Conservation (phyloP, 768 basidiomycete genomes). For the Boletus vinaceobasis region DNA sequence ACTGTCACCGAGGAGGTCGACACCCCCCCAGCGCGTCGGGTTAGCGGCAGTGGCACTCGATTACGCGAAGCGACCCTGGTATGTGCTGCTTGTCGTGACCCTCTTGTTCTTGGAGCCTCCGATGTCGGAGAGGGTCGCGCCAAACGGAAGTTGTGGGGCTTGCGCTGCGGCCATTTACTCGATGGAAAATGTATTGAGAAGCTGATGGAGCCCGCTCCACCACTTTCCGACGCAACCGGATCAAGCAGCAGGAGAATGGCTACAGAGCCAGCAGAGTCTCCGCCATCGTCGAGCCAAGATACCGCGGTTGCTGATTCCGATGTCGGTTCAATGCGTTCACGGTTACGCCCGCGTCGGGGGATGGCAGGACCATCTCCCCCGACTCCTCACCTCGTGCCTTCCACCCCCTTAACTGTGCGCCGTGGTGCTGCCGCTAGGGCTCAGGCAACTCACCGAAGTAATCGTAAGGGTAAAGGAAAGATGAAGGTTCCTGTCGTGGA, state of each 20-base stretch:
- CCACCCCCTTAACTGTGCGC: constrained; percentile 5
- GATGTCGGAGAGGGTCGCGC: constrained; percentile 47
- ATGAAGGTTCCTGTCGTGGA: constrained; percentile 37
- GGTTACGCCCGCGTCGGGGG: constrained; percentile 49
- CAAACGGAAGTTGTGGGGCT: constrained; percentile 57
- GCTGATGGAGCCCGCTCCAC: constrained; percentile 45
- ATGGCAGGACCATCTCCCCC: constrained; percentile 5
- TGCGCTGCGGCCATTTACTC: constrained; percentile 75
- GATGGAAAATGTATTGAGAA: constrained; percentile 71
- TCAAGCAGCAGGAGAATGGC: constrained; percentile 13
- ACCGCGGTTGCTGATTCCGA: constrained; percentile 15
- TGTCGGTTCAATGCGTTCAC: constrained; percentile 50
- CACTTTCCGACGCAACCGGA: constrained; percentile 6
- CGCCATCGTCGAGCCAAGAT: constrained; percentile 28
- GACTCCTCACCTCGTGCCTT: constrained; percentile 1
- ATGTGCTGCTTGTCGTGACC: constrained; percentile 65
- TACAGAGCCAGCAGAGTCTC: background rate
- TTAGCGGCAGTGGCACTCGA: constrained; percentile 27
- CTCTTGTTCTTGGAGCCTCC: constrained; percentile 52
- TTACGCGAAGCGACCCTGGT: constrained; percentile 46
- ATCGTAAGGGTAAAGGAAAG: constrained; percentile 34
- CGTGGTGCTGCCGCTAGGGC: constrained; percentile 1
- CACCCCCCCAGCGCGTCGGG: constrained; percentile 18
- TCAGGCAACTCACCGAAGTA: constrained; percentile 12
- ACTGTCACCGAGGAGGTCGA: constrained; percentile 45